Percentiles rank a stretch among this genome's conserved stretches.
Conservation (phyloP, 352 stramenopile genomes). For the Phytophthora pini region DNA sequence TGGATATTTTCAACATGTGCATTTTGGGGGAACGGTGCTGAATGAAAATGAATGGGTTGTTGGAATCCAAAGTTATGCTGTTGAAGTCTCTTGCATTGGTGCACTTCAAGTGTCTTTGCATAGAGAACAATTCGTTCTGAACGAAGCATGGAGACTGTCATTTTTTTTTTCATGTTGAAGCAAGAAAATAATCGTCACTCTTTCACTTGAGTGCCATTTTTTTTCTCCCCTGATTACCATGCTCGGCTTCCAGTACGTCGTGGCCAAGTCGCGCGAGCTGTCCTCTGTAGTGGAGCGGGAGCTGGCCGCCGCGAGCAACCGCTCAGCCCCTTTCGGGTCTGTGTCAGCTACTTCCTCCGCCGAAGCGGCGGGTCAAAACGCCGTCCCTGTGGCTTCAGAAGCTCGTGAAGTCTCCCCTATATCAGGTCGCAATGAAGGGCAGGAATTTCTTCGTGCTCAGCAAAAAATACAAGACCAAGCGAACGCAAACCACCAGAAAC, state of each 20-base stretch:
- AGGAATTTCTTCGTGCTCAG: constrained; percentile 52
- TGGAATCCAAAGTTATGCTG: too few species aligned
- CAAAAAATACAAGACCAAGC: constrained; percentile 40
- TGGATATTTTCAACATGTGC: too few species aligned
- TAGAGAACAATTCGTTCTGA: too few species aligned
- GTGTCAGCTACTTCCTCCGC: not conserved
- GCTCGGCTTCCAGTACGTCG: constrained; percentile 76
- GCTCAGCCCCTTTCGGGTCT: constrained; percentile 12
- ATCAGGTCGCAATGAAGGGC: constrained; percentile 38
- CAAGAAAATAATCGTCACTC: too few species aligned
- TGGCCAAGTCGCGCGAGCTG: constrained; percentile 79
- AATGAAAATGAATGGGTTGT: not conserved
- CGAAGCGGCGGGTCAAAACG: constrained; percentile 17
- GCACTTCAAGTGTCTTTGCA: too few species aligned
- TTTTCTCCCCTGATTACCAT: constrained; percentile 29
- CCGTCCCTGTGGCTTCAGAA: constrained; percentile 9
- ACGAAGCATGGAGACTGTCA: too few species aligned
- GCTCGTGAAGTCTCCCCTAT: not conserved
- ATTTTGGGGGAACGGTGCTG: constrained; percentile 5
- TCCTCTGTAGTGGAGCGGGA: constrained; percentile 62
- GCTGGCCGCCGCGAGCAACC: constrained; percentile 33
- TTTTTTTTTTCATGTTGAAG: too few species aligned
- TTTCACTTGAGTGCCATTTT: too few species aligned
- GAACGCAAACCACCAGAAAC: constrained; percentile 46
- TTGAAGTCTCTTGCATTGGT: too few species aligned